Evolutionary conservation across 2,329 filamentous ascomycete genomes (phyloP).

Genomic region (Beauveria australis): DNA sequence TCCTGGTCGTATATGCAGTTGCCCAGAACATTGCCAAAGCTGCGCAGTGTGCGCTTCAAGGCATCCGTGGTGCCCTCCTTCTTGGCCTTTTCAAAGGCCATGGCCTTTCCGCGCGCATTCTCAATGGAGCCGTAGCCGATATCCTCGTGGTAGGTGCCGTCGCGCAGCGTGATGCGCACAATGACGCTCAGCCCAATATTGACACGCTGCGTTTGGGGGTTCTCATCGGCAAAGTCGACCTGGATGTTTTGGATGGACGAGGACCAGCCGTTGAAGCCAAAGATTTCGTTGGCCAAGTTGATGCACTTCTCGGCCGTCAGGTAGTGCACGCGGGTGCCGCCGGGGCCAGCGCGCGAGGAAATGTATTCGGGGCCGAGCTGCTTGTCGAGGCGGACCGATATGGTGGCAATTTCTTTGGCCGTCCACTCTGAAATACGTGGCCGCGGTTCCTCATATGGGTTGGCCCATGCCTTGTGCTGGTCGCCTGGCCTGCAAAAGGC

Average conservation of each 20-base stretch:
- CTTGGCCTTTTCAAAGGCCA: slow-evolving; percentile 96
- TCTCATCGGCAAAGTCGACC: slow-evolving; percentile 92
- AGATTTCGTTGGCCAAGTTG: slow-evolving; percentile 86
- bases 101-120: slow-evolving; percentile 90
- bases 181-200: slow-evolving; percentile 84
- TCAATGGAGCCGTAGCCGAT: slow-evolving; percentile 95
- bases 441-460: slow-evolving; percentile 72
- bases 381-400: slow-evolving; percentile 80
- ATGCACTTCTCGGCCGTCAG: slow-evolving; percentile 96
- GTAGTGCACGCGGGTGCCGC: slow-evolving; percentile 84
- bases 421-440: slow-evolving; percentile 72
- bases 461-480: slow-evolving; percentile 51
- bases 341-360: slow-evolving; percentile 74
- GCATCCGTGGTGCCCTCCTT: slow-evolving; percentile 96
- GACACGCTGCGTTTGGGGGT: slow-evolving; percentile 66
- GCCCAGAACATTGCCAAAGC: slow-evolving; percentile 93
- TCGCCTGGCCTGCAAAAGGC: slow-evolving; percentile 51
- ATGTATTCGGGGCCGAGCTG: slow-evolving; percentile 96
- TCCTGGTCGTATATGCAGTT: slow-evolving; percentile 98
- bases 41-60: slow-evolving; percentile 79
- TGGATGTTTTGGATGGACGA: slow-evolving; percentile 91
- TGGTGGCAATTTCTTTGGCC: slow-evolving; percentile 79
- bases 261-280: slow-evolving; percentile 97
- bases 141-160: slow-evolving; percentile 97
- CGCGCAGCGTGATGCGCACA: slow-evolving; percentile 78